Base-by-base conservation (phyloP, 108 stramenopile species). In the Phaeodactylum tricornutum region DNA sequence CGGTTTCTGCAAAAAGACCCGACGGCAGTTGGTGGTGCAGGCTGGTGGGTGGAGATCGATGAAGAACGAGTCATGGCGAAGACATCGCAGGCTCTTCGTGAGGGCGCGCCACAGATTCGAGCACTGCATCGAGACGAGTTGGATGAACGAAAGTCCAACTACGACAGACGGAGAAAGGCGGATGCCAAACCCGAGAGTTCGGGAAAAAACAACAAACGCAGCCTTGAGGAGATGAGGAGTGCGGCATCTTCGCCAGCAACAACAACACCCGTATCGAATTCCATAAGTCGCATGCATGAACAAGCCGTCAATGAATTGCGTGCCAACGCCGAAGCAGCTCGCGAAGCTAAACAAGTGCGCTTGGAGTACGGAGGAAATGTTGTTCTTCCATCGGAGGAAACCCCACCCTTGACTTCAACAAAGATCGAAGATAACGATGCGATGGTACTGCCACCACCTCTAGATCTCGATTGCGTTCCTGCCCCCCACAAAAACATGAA, bases 101-200 rank as follows among this genome's bases (percentile, higher is more conserved):
- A 90, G 62, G 88, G 84, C 6, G 84, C 84, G 26, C 84, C 84
- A 17, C 64, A 63, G 20, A 81, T 86, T 47, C 72, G 80, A 43
- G 75, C 75, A 2, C 64, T 68, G 0, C 66, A 67, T 28, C 38
- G 59, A 57, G 52, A 24, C n/a, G 55, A 60, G 8, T 17, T 47
- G 7, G 22, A 28, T n/a, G 47, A 48, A 14, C 6, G 24, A 14
- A 14, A 27, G 29, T 29, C 14, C n/a, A n/a, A 27, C 2, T 40
- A 40, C 38, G 33, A 34, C 33, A 5, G 38, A 3, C 38, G 38
- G 17, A 5, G 25, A 14, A 57, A 55, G 19, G 38, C 45, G 19
- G 53, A 22, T 34, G 6, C 28, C 1, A 43, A 29, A 2, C 16
- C 7, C 17, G n/a, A 34, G 22, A 24, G 23, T 25, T 12, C 45